Evolutionary conservation across 2,329 filamentous ascomycete species (phyloP).

Genomic region (Coniochaeta ligniaria): DNA sequence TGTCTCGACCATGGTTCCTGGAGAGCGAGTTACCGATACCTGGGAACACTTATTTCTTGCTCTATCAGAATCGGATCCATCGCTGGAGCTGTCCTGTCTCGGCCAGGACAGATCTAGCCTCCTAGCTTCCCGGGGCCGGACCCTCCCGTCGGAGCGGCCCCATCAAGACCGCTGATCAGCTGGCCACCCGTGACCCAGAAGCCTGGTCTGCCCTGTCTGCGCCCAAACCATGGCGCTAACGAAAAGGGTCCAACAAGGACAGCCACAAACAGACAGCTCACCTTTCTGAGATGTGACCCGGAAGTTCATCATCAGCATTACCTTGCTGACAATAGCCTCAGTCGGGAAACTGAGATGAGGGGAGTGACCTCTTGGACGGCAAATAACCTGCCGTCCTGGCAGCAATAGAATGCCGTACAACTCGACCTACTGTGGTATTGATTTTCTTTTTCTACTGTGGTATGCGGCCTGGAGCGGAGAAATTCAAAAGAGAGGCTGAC

Average conservation of each 20-base stretch:
- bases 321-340: neutral
- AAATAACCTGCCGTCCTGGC: too few species aligned
- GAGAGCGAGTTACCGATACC: neutral
- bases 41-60: neutral
- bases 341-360: neutral
- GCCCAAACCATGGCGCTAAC: neutral
- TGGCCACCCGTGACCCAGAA: neutral
- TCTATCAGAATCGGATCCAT: neutral
- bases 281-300: neutral
- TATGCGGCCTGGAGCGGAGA: neutral
- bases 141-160: neutral
- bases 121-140: neutral
- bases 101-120: neutral
- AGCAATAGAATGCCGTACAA: too few species aligned
- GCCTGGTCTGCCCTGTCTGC: neutral
- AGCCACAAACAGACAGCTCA: neutral
- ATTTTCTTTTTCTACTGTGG: neutral
- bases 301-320: neutral
- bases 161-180: neutral
- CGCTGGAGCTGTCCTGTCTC: neutral
- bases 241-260: neutral
- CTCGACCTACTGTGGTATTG: neutral
- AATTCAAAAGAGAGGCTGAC: neutral
- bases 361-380: too few species aligned
- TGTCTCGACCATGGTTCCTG: too few species aligned